These are phyloP conservation scores for Cadophora sp. DNA, from an alignment of 2,329 filamentous ascomycete genomes.

Conservation along the genomic window DNA sequence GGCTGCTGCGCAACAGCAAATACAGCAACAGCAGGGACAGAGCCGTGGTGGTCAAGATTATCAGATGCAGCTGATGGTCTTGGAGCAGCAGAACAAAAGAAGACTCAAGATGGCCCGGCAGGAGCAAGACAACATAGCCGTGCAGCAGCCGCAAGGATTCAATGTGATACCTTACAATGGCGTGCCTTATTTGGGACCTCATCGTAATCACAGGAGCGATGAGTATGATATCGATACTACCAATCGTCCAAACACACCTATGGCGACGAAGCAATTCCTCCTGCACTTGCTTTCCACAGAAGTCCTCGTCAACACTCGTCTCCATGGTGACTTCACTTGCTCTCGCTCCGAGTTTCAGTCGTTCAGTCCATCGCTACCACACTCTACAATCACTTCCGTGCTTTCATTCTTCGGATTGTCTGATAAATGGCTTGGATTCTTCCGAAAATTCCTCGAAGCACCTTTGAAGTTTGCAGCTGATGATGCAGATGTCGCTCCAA, in stretches of 20 bases:
- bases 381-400: constrained; percentile 62
- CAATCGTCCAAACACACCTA: constrained; percentile 40
- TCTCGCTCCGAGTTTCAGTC: constrained; percentile 64
- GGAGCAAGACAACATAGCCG: neutral
- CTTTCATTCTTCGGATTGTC: constrained; percentile 67
- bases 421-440: constrained; percentile 63
- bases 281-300: constrained; percentile 63
- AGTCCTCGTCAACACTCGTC: constrained; percentile 55
- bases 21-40: constrained; percentile 46
- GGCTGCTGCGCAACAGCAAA: constrained; percentile 6
- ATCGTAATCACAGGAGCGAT: constrained; percentile 13
- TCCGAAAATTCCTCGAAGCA: constrained; percentile 62
- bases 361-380: constrained; percentile 64
- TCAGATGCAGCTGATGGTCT: constrained; percentile 88
- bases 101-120: constrained; percentile 56
- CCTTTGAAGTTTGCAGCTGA: constrained; percentile 65
- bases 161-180: neutral
- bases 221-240: constrained; percentile 28
- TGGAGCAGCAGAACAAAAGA: constrained; percentile 61
- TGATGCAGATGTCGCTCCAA: constrained; percentile 47
- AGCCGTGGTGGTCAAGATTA: neutral
- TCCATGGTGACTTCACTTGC: constrained; percentile 59
- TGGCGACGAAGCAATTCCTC: constrained; percentile 62
- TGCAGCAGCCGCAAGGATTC: constrained; percentile 3
- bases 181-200: neutral